These are phyloP conservation scores for Friedmanniomyces simplex DNA, from an alignment of 495 filamentous ascomycete species.

Conservation along the genomic window DNA sequence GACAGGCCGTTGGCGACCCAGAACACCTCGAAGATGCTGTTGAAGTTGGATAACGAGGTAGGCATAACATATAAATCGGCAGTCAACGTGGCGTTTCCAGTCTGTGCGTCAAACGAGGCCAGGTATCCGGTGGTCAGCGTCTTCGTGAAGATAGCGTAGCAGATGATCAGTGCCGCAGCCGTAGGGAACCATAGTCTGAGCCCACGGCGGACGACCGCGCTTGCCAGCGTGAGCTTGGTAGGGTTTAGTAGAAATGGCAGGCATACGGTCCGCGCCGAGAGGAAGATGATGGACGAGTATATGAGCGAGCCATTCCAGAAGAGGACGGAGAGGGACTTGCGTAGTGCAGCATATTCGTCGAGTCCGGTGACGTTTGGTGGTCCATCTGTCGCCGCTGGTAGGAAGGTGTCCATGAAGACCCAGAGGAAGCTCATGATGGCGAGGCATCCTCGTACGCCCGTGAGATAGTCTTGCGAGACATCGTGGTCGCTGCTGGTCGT, in stretches of 20 bases:
- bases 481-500: slow-evolving; percentile 2
- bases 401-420: slow-evolving; percentile 30
- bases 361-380: slow-evolving; percentile 22
- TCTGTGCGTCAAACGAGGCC: slow-evolving; percentile 18
- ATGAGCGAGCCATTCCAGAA: slow-evolving; percentile 34
- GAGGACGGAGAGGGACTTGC: slow-evolving; percentile 29
- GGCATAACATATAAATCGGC: slow-evolving; percentile 20
- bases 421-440: slow-evolving; percentile 31
- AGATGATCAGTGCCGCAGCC: slow-evolving; percentile 25
- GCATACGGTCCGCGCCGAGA: slow-evolving; percentile 30
- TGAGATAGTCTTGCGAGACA: slow-evolving; percentile 25
- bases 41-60: slow-evolving; percentile 30
- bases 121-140: slow-evolving; percentile 15
- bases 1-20: slow-evolving; percentile 25
- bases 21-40: slow-evolving; percentile 34
- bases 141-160: slow-evolving; percentile 19
- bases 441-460: slow-evolving; percentile 31
- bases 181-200: slow-evolving; percentile 28
- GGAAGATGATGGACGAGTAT: slow-evolving; percentile 31
- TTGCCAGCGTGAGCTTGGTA: slow-evolving; percentile 14
- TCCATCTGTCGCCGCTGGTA: slow-evolving; percentile 24
- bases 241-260: slow-evolving; percentile 29
- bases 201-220: slow-evolving; percentile 23
- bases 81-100: slow-evolving; percentile 23
- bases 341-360: slow-evolving; percentile 24